These are phyloP conservation scores for Alternaria rosae DNA, from an alignment of 2,329 filamentous ascomycete genomes.

Conservation along the genomic window DNA sequence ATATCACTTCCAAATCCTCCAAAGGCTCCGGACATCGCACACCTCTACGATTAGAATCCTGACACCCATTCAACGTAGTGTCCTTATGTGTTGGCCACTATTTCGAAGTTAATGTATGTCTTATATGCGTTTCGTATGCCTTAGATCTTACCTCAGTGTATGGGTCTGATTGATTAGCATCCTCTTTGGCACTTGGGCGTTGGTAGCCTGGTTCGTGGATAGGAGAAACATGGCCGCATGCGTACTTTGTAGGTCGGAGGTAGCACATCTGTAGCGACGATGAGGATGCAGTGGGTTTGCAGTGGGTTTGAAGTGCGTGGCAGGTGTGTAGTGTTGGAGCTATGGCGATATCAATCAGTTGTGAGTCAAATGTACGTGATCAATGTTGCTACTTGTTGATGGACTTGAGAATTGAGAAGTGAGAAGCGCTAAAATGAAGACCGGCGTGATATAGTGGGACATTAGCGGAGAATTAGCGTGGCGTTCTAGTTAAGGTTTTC, in stretches of 20 bases:
- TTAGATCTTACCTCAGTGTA: not conserved
- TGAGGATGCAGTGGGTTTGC: not conserved
- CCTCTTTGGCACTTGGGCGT: not conserved
- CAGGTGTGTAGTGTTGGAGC: not conserved
- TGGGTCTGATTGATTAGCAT: constrained; percentile 1
- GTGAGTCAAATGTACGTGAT: not conserved
- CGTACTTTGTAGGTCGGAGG: constrained; percentile 13
- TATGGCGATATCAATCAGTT: not conserved
- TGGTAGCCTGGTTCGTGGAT: constrained; percentile 6
- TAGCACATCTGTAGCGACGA: constrained; percentile 9
- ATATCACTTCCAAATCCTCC: not conserved
- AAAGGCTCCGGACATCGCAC: constrained; percentile 7
- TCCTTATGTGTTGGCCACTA: constrained; percentile 15
- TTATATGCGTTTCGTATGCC: not conserved
- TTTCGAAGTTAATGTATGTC: not conserved
- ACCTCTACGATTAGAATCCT: constrained; percentile 9
- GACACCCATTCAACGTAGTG: constrained; percentile 6
- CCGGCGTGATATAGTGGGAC: not conserved
- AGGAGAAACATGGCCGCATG: constrained; percentile 12
- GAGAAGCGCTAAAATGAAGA: not conserved
- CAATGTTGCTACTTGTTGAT: not conserved
- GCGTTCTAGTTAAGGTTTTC: not conserved
- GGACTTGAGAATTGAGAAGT: not conserved
- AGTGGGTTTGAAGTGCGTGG: not conserved
- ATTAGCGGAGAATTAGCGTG: not conserved